Conservation (phyloP, 345 rosid genomes). For the Odontarrhena argentea region DNA sequence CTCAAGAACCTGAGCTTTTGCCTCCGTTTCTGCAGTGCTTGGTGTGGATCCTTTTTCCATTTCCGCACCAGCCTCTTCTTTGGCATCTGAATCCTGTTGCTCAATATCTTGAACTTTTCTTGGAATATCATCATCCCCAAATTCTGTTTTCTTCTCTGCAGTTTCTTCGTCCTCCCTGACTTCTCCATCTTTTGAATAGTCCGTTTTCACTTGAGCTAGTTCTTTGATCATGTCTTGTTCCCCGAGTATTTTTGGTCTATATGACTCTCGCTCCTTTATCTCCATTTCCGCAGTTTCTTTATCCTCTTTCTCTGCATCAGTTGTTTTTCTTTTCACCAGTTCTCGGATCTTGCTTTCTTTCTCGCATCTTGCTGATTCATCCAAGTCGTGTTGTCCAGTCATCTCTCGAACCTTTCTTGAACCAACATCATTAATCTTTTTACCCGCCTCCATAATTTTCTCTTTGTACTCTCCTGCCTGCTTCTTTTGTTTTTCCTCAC, state of each 20-base stretch:
- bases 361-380: not conserved
- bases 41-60: too few species aligned
- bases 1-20: too few species aligned
- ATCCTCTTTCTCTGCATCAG: conserved; percentile 10
- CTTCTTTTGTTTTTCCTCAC: conserved; percentile 17
- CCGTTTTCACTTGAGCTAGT: conserved; percentile 7
- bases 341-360: conserved; percentile 7
- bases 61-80: not conserved
- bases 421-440: not conserved
- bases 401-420: conserved; percentile 16
- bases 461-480: conserved; percentile 11
- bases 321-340: not conserved
- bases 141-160: conserved; percentile 22
- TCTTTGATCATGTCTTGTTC: conserved; percentile 11
- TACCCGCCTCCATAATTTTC: not conserved
- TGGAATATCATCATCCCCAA: conserved; percentile 11
- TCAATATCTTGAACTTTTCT: not conserved
- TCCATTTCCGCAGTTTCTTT: conserved; percentile 17
- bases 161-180: conserved; percentile 2
- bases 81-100: conserved; percentile 12
- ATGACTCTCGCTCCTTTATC: conserved; percentile 28
- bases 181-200: not conserved
- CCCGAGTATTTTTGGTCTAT: conserved; percentile 14
- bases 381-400: conserved; percentile 16
- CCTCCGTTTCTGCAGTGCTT: too few species aligned